Percentiles rank a stretch among this genome's conserved stretches.
Evolutionary conservation across 2,329 filamentous ascomycete genomes (phyloP).

Genomic region (Pseudocercospora ulei): DNA sequence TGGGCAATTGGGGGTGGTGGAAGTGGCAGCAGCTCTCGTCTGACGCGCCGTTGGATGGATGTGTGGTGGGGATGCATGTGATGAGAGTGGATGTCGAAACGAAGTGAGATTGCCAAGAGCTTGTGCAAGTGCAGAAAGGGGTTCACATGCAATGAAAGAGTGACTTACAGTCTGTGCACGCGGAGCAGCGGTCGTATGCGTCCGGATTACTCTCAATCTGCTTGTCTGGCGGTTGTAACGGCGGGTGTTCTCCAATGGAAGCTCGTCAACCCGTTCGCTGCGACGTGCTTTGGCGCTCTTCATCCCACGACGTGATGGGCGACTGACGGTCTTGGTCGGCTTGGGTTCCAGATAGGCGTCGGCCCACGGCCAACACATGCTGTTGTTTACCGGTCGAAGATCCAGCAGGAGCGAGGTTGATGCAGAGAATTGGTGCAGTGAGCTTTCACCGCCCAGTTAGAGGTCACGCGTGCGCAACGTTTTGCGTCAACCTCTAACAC

Average conservation of each 20-base stretch:
- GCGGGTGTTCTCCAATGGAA: too few relatives aligned
- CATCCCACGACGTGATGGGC: too few relatives aligned
- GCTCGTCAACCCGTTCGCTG: too few relatives aligned
- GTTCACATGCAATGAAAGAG: not conserved
- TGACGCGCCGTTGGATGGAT: conserved; percentile 7
- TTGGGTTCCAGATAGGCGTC: conserved; percentile 29
- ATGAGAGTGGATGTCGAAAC: conserved; percentile 2
- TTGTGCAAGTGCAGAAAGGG: conserved; percentile 4
- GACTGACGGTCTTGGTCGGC: conserved; percentile 17
- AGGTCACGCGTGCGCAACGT: not conserved
- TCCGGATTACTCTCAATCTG: conserved; percentile 1
- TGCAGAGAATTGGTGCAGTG: not conserved
- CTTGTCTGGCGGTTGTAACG: not conserved
- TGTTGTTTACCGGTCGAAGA: not conserved
- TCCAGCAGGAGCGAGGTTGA: not conserved
- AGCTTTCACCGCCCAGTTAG: not conserved
- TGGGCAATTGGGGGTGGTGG: conserved; percentile 11
- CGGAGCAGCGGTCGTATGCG: conserved; percentile 1
- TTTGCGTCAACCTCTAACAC: too few relatives aligned
- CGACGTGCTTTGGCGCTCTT: too few relatives aligned
- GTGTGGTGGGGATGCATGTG: conserved; percentile 11
- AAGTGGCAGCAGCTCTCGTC: conserved; percentile 13
- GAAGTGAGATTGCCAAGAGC: conserved; percentile 12
- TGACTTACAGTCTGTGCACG: conserved; percentile 15
- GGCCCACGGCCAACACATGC: conserved; percentile 29